phyloP scores from a whole-genome alignment of 1,284 basidiomycete species.

The Boletellus sp. region DNA sequence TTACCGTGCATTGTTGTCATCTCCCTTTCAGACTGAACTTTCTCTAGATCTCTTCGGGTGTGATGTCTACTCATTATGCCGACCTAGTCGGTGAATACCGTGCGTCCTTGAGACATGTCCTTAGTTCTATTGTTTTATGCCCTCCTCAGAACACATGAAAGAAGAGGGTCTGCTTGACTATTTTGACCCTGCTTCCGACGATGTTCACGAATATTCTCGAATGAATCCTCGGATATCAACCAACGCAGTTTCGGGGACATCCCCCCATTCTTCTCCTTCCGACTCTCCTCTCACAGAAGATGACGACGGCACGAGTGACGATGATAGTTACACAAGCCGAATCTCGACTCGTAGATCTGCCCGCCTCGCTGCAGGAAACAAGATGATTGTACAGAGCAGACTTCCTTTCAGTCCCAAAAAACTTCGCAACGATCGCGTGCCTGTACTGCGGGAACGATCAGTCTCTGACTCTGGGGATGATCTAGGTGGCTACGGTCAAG shows the following conservation, averaged over 20 bases:
- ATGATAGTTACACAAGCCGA: constrained; percentile 29
- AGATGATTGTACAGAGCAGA: constrained; percentile 23
- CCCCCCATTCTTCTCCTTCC: constrained; percentile 11
- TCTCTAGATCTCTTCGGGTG: constrained; percentile 39
- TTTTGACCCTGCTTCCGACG: constrained; percentile 60
- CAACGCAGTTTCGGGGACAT: constrained; percentile 5
- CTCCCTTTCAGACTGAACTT: neutral
- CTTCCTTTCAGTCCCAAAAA: constrained; percentile 66
- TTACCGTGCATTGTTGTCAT: constrained; percentile 3
- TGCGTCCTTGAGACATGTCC: constrained; percentile 32
- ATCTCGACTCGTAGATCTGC: constrained; percentile 24
- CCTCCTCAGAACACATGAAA: constrained; percentile 42
- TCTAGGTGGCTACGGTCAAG: constrained; percentile 35
- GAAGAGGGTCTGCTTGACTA: constrained; percentile 37
- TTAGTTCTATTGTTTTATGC: constrained; percentile 8
- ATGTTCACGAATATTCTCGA: constrained; percentile 61
- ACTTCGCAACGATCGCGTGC: constrained; percentile 35
- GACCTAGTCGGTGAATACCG: constrained; percentile 56
- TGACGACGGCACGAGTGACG: constrained; percentile 28
- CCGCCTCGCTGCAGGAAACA: constrained; percentile 17
- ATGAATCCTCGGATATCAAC: constrained; percentile 37
- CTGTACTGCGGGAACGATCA: constrained; percentile 28
- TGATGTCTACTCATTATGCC: constrained; percentile 39
- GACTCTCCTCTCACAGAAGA: constrained; percentile 24
- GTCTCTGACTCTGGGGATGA: constrained; percentile 40